Base-by-base conservation (phyloP, 1,284 basidiomycete species). In the Tremellales sp. region DNA sequence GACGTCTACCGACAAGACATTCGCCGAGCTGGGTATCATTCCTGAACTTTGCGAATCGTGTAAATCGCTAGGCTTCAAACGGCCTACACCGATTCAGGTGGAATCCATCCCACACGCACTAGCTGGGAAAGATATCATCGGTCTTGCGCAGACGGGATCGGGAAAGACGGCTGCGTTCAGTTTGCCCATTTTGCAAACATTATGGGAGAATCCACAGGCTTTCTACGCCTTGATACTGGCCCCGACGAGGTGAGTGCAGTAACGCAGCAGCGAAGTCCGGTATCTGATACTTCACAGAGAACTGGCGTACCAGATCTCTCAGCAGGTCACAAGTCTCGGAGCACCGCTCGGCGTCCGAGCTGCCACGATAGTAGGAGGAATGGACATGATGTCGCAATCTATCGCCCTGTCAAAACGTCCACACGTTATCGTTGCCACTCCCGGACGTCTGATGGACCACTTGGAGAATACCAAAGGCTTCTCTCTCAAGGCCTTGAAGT, bases 91-190 rank as follows among this genome's bases (percentile, higher is more conserved):
- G 51, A 98, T 99, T 62, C 96, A 99, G 75, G 77, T 80, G 13
- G 84, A 92, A 62, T 80, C 82, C n/a, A 83, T 99, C 48, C 96
- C 96, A 0, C 84, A 85, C 75, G 94, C 94, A 12, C 76, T 99
- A 1, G 79, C 87, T 65, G 91, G 91, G 0, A 82, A 86, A 64
- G 96, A 99, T 75, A 90, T 99, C 58, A 98, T 99, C 54, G 96
- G 96, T 22, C 87, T 98, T 17, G 96, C 96, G 21, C 87, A 91
- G 64, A 99, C 96, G 1, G 96, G 96, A 42, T 93, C 89, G 15
- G 96, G 96, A 59, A 98, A 98, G 77, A 98, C 96, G 1, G 96
- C 93, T 10, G 96, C 96, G 3, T 98, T 98, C 75, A 89, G 89
- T 17, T 78, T 98, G 4, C 96, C 96, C 4, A 94, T 99, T 53